Evolutionary conservation across 176 grass and related monocot species (phyloP), one percentile per base, ranked within the genome.

Genomic region (Areca catechu): DNA sequence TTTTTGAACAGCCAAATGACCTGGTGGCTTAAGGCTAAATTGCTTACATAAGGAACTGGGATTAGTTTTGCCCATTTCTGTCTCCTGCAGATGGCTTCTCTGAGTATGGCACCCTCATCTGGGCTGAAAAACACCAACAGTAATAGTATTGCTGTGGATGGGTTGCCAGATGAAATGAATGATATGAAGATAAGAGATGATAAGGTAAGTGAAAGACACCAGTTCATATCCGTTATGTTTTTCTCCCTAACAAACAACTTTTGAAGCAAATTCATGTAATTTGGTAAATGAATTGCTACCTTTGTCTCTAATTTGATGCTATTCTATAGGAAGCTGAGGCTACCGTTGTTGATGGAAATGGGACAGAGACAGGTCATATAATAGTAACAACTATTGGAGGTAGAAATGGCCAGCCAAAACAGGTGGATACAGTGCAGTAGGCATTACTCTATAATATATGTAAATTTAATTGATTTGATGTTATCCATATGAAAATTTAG

Each of bases 331-430:
- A 89, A 69, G 62, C 80, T 30, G 85, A 89, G 65, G 76, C 80
- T 58, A 81, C 80, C 19, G 48, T 89, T 28, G 66, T 89, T 58
- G 78, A 89, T 81, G 85, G 85, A 15, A 89, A 84, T 67, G 80
- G 80, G 53, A 81, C 80, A 48, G 85, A 89, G 67, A 80, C 80
- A 23, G 85, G 85, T 53, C 85, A 89, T 71, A 89, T 89, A 66
- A 89, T 89, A 15, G 85, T 89, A 16, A 89, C 80, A 48, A 89
- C 85, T 58, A 84, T 89, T 20, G 77, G 85, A 58, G 80, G 85
- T 62, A 77, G 80, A 67, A 78, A 75, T 76, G 80, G 85, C 60
- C 85, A 89, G 25, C 74, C 73, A n/a, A 89, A 89, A 73, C 85
- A 81, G 77, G 85, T 89, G 67, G 24, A 61, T 57, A 10, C 34